Conservation (phyloP, 2,329 filamentous ascomycete genomes). For the Pseudogymnoascus sp. region DNA sequence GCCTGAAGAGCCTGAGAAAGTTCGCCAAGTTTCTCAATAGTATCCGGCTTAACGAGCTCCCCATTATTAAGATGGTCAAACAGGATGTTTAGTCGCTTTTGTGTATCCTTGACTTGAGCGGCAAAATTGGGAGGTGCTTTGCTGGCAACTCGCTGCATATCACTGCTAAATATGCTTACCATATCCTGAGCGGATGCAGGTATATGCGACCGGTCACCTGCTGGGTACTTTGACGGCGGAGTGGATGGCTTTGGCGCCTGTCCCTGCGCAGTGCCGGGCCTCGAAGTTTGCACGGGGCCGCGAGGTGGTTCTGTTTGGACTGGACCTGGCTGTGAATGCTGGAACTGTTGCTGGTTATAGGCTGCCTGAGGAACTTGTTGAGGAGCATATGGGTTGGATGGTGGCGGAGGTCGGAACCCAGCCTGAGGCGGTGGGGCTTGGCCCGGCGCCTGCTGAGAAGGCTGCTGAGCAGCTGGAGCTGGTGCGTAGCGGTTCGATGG, state of each 20-base stretch:
- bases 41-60: conserved; percentile 76
- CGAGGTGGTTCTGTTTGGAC: conserved; percentile 34
- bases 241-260: conserved; percentile 42
- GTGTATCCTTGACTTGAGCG: conserved; percentile 84
- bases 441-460: conserved; percentile 32
- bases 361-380: conserved; percentile 16
- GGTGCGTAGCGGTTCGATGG: conserved; percentile 71
- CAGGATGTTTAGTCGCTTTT: conserved; percentile 85
- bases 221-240: conserved; percentile 61
- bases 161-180: conserved; percentile 70
- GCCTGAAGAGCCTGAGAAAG: conserved; percentile 59
- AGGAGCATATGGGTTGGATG: conserved; percentile 37
- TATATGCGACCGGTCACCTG: conserved; percentile 87
- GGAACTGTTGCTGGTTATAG: conserved; percentile 37
- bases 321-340: conserved; percentile 40
- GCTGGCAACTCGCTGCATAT: conserved; percentile 82
- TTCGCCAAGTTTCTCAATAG: conserved; percentile 58
- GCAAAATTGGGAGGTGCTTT: conserved; percentile 83
- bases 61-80: conserved; percentile 97
- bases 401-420: conserved; percentile 39
- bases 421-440: conserved; percentile 33
- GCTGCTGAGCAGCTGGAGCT: conserved; percentile 49
- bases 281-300: conserved; percentile 35
- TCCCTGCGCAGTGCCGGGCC: conserved; percentile 34
- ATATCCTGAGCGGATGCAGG: conserved; percentile 67